These are phyloP conservation scores for Phaeotremella skinneri DNA, from an alignment of 768 basidiomycete genomes.

Conservation along the genomic window DNA sequence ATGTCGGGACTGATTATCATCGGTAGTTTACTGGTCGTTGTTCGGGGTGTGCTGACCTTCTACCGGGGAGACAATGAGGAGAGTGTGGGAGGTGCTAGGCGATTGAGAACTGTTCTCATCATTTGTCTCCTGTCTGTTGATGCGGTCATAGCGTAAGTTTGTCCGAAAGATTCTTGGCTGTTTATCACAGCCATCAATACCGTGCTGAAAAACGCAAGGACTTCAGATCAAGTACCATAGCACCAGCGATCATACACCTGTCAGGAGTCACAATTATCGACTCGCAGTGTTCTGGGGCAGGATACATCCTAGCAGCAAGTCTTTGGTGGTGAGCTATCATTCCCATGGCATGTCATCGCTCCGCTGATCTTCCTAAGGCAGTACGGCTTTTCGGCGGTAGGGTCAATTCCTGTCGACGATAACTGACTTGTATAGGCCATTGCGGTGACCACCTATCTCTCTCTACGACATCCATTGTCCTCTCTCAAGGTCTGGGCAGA, in stretches of 20 bases:
- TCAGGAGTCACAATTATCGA: slow-evolving; percentile 4
- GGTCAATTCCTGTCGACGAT: too few relatives aligned
- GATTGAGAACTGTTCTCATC: slow-evolving; percentile 18
- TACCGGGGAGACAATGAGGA: slow-evolving; percentile 5
- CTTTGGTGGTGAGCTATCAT: slow-evolving; percentile 22
- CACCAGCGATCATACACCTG: slow-evolving; percentile 12
- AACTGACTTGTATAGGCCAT: slow-evolving; percentile 4
- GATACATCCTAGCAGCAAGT: slow-evolving; percentile 15
- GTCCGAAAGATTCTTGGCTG: not conserved
- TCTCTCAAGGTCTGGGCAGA: slow-evolving; percentile 13
- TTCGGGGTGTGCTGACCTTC: slow-evolving; percentile 3
- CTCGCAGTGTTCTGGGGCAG: slow-evolving; percentile 14
- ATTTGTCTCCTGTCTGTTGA: slow-evolving; percentile 21
- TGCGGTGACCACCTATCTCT: slow-evolving; percentile 24
- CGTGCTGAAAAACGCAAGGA: not conserved
- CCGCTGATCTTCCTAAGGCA: slow-evolving; percentile 19
- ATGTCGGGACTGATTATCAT: slow-evolving; percentile 9
- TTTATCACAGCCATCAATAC: not conserved
- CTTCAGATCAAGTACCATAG: slow-evolving; percentile 9
- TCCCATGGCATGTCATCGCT: not conserved
- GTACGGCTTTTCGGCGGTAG: slow-evolving; percentile 25
- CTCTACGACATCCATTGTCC: slow-evolving; percentile 25
- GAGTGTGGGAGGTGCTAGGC: slow-evolving; percentile 12
- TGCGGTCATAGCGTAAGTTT: slow-evolving; percentile 25
- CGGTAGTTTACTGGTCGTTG: slow-evolving; percentile 10